Evolutionary conservation across 148 eudicot genomes (phyloP), one percentile per base, ranked within the genome.

Genomic region (Chenopodium suecicum): DNA sequence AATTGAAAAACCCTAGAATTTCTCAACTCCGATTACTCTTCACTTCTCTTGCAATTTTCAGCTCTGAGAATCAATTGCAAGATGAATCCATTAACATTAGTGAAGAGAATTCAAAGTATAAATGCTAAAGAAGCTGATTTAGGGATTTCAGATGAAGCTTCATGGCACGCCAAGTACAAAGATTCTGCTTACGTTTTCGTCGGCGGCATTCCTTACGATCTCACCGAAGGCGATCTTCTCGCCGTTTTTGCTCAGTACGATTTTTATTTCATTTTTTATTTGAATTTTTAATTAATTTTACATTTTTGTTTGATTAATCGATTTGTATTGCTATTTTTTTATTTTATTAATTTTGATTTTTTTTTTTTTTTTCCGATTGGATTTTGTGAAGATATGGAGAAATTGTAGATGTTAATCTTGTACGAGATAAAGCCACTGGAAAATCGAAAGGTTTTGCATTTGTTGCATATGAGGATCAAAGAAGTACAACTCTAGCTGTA

Each of bases 381-480:
- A 70, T 70, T 71, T 58, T 74, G 67, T 76, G 65, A 85, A 95
- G 99, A 80, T 95, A 89, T 77, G 98, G 99, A 67, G 98, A 93
- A 87, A 83, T 95, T 65, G 99, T 93, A 48, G 99, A 95, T 85
- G 97, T 91, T 84, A 95, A 95, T 88, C 93, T 95, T 32, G 91
- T 93, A 65, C 86, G 94, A 77, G 99, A 93, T 77, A 95, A 95
- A 82, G 94, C 88, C 62, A 91, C 97, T 10, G 98, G 99, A 5
- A 95, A 93, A 88, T 93, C 99, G 1, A 93, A 93, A 87, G 99
- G 97, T 32, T 96, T 91, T 87, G 91, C 98, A 41, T 96, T 96
- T 85, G 44, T 96, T 82, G 99, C 99, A 9, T 96, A 92, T 77
- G 99, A 94, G 86, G 98, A 96, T 88, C 99, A 92, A 76, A 90